Percentiles rank a stretch among this genome's conserved stretches.
These are phyloP conservation scores for Ganoderma multipileum DNA, from an alignment of 1,284 basidiomycete genomes.

Conservation along the genomic window DNA sequence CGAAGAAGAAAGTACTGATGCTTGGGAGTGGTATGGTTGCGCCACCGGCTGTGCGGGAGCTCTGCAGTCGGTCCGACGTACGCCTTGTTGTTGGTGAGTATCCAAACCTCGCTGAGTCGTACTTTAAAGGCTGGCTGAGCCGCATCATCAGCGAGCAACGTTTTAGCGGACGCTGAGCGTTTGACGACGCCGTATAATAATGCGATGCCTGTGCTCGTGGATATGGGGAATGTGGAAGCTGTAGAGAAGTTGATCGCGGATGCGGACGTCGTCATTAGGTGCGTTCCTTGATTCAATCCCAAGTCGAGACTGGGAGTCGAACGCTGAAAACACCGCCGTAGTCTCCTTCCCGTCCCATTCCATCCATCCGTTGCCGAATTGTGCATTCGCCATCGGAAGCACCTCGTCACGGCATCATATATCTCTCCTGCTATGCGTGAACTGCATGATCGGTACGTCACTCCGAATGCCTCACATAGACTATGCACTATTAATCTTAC, in stretches of 20 bases:
- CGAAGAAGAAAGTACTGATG: conserved; percentile 75
- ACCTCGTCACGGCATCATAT: conserved; percentile 94
- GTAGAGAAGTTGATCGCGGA: conserved; percentile 62
- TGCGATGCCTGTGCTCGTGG: conserved; percentile 65
- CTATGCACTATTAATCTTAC: background rate
- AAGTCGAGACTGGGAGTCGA: too few relatives aligned
- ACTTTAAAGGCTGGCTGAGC: conserved; percentile 12
- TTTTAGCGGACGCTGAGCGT: conserved; percentile 62
- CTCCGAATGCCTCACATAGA: background rate
- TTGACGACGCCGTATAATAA: conserved; percentile 63
- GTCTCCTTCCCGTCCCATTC: conserved; percentile 82
- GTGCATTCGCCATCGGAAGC: conserved; percentile 78
- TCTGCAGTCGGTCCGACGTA: conserved; percentile 65
- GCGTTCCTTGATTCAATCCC: conserved; percentile 30
- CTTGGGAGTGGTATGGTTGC: conserved; percentile 94
- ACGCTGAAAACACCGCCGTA: conserved; percentile 39
- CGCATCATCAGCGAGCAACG: conserved; percentile 74
- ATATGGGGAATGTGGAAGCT: conserved; percentile 61
- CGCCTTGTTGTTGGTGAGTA: conserved; percentile 78
- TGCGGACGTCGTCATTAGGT: conserved; percentile 77
- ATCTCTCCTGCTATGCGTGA: conserved; percentile 83
- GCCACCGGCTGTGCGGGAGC: conserved; percentile 81
- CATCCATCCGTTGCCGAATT: conserved; percentile 80
- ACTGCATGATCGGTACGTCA: conserved; percentile 67
- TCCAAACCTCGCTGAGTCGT: conserved; percentile 13